Evolutionary conservation across 495 filamentous ascomycete genomes (phyloP).

Genomic region (Aspergillus diversus): DNA sequence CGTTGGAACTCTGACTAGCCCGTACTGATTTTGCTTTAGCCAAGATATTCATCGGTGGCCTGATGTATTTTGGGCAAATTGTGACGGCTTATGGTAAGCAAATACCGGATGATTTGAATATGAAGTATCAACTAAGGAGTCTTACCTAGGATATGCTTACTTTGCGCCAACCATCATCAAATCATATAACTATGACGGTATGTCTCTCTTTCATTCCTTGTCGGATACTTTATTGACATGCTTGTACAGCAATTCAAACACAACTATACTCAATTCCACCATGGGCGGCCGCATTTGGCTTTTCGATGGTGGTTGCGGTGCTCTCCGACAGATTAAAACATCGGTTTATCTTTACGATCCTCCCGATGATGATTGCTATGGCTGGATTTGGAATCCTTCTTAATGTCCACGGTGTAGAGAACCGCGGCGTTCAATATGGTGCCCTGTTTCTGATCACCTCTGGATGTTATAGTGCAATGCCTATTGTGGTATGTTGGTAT

Average conservation of each 20-base stretch:
- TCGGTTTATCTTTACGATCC: constrained; percentile 73
- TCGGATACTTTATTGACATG: constrained; percentile 27
- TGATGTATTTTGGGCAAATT: constrained; percentile 85
- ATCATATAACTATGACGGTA: constrained; percentile 62
- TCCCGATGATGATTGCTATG: constrained; percentile 66
- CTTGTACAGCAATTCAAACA: constrained; percentile 61
- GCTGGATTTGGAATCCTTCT: constrained; percentile 75
- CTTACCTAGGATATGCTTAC: constrained; percentile 60
- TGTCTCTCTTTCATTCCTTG: constrained; percentile 17
- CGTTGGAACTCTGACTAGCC: not conserved
- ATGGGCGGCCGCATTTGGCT: constrained; percentile 76
- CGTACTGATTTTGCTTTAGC: constrained; percentile 36
- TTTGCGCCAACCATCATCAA: constrained; percentile 80
- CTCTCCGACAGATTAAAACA: constrained; percentile 70
- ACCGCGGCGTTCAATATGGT: constrained; percentile 65
- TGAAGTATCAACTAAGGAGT: constrained; percentile 20
- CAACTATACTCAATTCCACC: constrained; percentile 85
- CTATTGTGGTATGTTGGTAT: constrained; percentile 89
- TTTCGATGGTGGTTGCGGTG: constrained; percentile 74
- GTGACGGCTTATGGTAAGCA: constrained; percentile 79
- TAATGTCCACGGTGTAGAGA: constrained; percentile 58
- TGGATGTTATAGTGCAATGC: constrained; percentile 72
- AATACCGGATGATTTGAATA: not conserved
- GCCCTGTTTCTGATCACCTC: constrained; percentile 73
- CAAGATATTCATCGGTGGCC: constrained; percentile 73